Evolutionary conservation across 805 yeast genomes (phyloP).

Genomic region (Phaffomyces thermotolerans): DNA sequence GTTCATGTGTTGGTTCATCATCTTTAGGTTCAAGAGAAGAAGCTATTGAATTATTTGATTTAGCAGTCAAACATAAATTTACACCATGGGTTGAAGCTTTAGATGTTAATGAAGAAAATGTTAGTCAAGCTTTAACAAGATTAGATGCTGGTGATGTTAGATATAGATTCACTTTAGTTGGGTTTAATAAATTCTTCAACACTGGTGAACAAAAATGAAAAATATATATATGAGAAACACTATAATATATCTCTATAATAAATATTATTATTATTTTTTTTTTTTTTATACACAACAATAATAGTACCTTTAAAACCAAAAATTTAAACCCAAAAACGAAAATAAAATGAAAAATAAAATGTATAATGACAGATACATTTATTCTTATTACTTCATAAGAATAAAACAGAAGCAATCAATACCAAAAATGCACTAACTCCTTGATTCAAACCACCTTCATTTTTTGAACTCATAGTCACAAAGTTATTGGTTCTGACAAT

Average conservation of each 20-base stretch:
- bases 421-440: slow-evolving; percentile 3
- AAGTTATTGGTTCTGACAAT: slow-evolving; percentile 38
- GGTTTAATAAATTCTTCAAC: slow-evolving; percentile 36
- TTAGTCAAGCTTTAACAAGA: slow-evolving; percentile 48
- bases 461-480: slow-evolving; percentile 25
- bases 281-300: neutral
- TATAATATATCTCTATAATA: neutral
- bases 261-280: neutral
- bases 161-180: slow-evolving; percentile 57
- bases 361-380: no score
- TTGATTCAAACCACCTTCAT: neutral
- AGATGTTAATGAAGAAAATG: slow-evolving; percentile 45
- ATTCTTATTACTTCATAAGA: neutral
- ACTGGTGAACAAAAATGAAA: no score
- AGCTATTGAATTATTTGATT: slow-evolving; percentile 55
- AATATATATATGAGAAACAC: no score
- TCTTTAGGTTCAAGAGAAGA: slow-evolving; percentile 56
- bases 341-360: neutral
- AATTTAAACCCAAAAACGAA: neutral
- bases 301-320: neutral
- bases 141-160: slow-evolving; percentile 49
- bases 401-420: neutral
- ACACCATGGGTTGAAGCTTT: slow-evolving; percentile 59
- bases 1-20: slow-evolving; percentile 50
- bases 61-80: slow-evolving; percentile 53